phyloP scores from a whole-genome alignment of 1,284 basidiomycete genomes.

The Ganoderma meredithae region DNA sequence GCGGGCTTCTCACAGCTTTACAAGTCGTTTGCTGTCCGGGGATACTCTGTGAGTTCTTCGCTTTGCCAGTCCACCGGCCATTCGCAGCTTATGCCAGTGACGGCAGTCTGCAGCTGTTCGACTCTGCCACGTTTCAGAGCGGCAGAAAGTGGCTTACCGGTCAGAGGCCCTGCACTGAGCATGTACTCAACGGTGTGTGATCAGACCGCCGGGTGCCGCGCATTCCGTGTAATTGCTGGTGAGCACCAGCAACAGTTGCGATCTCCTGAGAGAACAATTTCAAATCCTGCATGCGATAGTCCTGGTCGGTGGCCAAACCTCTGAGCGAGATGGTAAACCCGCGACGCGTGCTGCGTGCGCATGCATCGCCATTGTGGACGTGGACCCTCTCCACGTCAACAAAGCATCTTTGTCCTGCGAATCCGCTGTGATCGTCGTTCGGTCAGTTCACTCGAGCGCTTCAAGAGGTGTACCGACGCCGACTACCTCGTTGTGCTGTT shows the following conservation, averaged over 20 bases:
- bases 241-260: not conserved
- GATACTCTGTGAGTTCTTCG: not conserved
- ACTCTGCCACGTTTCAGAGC: not conserved
- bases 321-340: not conserved
- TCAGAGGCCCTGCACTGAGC: no score
- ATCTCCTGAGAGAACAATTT: not conserved
- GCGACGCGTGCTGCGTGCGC: not conserved
- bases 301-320: not conserved
- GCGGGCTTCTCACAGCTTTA: not conserved
- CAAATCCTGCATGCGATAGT: no score
- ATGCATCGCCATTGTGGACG: not conserved
- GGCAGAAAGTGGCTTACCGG: not conserved
- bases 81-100: not conserved
- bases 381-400: not conserved
- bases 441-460: not conserved
- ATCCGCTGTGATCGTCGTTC: not conserved
- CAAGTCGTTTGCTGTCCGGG: not conserved
- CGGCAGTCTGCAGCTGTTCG: not conserved
- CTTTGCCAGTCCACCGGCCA: not conserved
- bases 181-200: not conserved
- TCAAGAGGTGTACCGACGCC: not conserved
- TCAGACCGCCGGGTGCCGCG: not conserved
- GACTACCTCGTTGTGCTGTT: not conserved
- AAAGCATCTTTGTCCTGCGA: not conserved
- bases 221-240: not conserved